These are phyloP conservation scores for Protoeuglena noctilucae DNA, from an alignment of 139 green algal species.

Conservation along the genomic window DNA sequence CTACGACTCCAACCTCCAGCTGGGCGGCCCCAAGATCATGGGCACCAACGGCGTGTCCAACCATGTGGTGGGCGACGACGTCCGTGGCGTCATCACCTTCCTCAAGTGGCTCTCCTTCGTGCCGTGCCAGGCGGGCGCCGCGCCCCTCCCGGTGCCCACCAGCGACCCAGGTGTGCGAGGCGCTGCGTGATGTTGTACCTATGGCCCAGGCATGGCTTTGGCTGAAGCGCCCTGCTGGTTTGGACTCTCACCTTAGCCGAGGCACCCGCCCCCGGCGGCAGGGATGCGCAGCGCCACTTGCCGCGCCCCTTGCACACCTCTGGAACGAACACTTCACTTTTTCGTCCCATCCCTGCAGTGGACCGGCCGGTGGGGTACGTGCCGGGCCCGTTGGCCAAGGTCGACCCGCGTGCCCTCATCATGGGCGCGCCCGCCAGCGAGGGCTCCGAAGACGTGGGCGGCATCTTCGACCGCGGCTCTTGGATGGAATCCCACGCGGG, in stretches of 20 bases:
- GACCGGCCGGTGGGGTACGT: conserved; percentile 59
- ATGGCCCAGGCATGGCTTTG: too few species aligned
- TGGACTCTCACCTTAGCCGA: too few species aligned
- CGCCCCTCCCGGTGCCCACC: not conserved
- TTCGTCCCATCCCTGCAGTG: too few species aligned
- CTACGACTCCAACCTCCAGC: conserved; percentile 91
- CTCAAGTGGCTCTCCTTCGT: conserved; percentile 14
- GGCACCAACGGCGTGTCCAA: conserved; percentile 87
- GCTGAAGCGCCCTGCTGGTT: too few species aligned
- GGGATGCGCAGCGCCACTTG: too few species aligned
- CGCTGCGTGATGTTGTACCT: conserved; percentile 20
- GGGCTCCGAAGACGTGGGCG: conserved; percentile 33
- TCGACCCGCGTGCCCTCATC: conserved; percentile 64
- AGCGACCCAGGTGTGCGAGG: too few species aligned
- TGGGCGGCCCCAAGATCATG: conserved; percentile 90
- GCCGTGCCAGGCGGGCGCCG: not conserved
- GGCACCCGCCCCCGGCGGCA: too few species aligned
- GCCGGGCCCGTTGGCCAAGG: conserved; percentile 47
- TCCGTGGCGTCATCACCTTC: conserved; percentile 38
- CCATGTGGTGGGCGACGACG: conserved; percentile 80
- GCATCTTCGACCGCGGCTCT: conserved; percentile 74
- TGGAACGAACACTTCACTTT: too few species aligned
- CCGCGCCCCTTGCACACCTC: too few species aligned
- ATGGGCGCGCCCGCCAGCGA: conserved; percentile 18
- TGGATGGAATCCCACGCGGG: conserved; percentile 71